These are phyloP conservation scores for Colletotrichum eremochloae DNA, from an alignment of 2,329 filamentous ascomycete genomes.

Conservation along the genomic window DNA sequence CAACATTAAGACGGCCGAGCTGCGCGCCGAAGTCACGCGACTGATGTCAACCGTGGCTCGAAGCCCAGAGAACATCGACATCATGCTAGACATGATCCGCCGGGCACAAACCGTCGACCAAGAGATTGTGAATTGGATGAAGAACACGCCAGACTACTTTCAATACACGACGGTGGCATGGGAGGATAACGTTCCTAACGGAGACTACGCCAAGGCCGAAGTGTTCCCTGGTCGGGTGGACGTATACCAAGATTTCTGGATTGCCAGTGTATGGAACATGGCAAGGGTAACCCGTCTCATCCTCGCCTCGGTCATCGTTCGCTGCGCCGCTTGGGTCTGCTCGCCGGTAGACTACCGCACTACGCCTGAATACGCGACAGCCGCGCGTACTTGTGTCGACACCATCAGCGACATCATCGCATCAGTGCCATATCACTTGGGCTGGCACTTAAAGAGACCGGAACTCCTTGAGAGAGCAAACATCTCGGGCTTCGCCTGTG, in stretches of 20 bases:
- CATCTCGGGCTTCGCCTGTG: constrained; percentile 62
- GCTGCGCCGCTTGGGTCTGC: constrained; percentile 72
- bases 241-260: constrained; percentile 70
- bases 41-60: constrained; percentile 62
- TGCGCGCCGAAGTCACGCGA: constrained; percentile 67
- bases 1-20: constrained; percentile 66
- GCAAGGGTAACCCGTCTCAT: constrained; percentile 66
- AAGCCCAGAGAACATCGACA: constrained; percentile 63
- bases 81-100: constrained; percentile 65
- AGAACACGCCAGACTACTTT: constrained; percentile 63
- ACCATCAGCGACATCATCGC: constrained; percentile 71
- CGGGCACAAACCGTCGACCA: constrained; percentile 66
- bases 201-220: constrained; percentile 66
- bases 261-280: constrained; percentile 70
- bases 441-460: constrained; percentile 66
- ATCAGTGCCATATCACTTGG: constrained; percentile 72
- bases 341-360: constrained; percentile 73
- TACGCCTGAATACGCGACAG: constrained; percentile 71
- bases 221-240: constrained; percentile 73
- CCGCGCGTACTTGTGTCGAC: constrained; percentile 64
- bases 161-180: constrained; percentile 67
- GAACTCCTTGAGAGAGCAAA: constrained; percentile 57
- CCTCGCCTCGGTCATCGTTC: constrained; percentile 67
- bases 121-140: constrained; percentile 65
- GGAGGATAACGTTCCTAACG: constrained; percentile 66